phyloP scores from a whole-genome alignment of 1,139 yeast genomes.

The Schwanniomyces etchellsii region DNA sequence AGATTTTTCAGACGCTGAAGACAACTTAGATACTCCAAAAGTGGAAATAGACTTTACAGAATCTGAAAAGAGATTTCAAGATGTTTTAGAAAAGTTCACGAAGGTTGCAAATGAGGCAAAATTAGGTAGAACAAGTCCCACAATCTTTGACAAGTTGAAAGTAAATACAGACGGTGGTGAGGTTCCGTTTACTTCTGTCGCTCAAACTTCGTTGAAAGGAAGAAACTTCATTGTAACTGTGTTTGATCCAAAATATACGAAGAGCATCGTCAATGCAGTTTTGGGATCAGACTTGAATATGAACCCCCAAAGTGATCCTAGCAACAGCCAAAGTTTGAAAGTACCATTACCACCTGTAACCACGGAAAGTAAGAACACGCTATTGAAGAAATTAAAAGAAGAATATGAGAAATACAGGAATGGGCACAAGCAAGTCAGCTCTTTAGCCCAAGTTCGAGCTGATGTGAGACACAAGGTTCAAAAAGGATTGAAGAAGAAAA shows the following conservation, averaged over 20 bases:
- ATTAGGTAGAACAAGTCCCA: constrained; percentile 63
- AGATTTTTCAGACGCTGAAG: constrained; percentile 10
- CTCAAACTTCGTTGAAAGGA: constrained; percentile 73
- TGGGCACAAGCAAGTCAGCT: constrained; percentile 37
- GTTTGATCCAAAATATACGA: constrained; percentile 71
- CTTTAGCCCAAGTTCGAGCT: constrained; percentile 56
- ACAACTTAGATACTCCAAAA: constrained; percentile 2
- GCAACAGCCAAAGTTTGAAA: constrained; percentile 66
- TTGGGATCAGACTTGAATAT: constrained; percentile 64
- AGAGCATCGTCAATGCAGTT: constrained; percentile 64
- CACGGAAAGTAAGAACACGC: constrained; percentile 58
- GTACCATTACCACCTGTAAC: constrained; percentile 75
- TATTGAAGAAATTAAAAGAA: constrained; percentile 55
- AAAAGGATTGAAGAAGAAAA: constrained; percentile 35
- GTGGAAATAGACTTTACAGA: constrained; percentile 30
- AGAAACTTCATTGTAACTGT: constrained; percentile 69
- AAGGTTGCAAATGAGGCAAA: constrained; percentile 57
- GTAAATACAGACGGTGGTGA: constrained; percentile 48
- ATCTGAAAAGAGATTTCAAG: constrained; percentile 42
- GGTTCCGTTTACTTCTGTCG: constrained; percentile 54
- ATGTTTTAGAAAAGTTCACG: constrained; percentile 46
- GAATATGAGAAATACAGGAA: constrained; percentile 60
- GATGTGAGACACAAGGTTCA: constrained; percentile 56
- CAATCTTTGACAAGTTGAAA: constrained; percentile 55
- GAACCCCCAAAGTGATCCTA: constrained; percentile 72